Percentiles rank a stretch among this genome's conserved stretches.
phyloP scores from a whole-genome alignment of 2,329 filamentous ascomycete species.

The Cercospora nicotianae region DNA sequence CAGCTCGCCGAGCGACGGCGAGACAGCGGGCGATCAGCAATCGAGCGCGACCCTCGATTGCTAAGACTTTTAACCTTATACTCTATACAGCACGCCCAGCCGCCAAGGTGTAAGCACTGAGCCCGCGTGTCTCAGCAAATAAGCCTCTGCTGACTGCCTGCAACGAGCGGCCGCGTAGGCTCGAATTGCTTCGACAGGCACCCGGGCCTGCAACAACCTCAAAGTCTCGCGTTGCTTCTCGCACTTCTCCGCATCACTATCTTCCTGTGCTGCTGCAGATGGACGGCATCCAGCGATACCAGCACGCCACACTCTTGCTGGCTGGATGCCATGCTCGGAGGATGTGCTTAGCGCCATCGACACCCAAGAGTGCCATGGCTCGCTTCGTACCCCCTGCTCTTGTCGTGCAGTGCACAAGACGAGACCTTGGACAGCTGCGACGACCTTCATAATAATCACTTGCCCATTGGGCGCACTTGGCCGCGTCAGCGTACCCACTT shows the following conservation, averaged over 20 bases:
- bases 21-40: conserved; percentile 2
- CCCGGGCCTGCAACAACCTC: not conserved
- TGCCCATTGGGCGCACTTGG: not conserved
- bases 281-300: not conserved
- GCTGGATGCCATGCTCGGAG: conserved; percentile 2
- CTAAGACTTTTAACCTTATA: conserved; percentile 16
- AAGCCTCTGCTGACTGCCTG: not conserved
- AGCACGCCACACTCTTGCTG: not conserved
- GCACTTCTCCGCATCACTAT: too few species aligned
- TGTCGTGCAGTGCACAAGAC: conserved; percentile 14
- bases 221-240: too few species aligned
- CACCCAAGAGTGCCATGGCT: conserved; percentile 16
- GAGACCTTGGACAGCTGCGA: conserved; percentile 2
- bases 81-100: conserved; percentile 4
- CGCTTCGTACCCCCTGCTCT: conserved; percentile 9
- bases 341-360: conserved; percentile 13
- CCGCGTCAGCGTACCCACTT: conserved; percentile 14
- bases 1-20: conserved; percentile 3
- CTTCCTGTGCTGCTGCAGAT: not conserved
- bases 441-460: not conserved
- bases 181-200: not conserved
- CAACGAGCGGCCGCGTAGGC: not conserved
- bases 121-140: not conserved
- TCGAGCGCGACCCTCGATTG: conserved; percentile 6
- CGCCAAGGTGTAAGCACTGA: not conserved